These are phyloP conservation scores for Arabidopsis hybrid DNA, from an alignment of 441 rosid species.

Conservation along the genomic window DNA sequence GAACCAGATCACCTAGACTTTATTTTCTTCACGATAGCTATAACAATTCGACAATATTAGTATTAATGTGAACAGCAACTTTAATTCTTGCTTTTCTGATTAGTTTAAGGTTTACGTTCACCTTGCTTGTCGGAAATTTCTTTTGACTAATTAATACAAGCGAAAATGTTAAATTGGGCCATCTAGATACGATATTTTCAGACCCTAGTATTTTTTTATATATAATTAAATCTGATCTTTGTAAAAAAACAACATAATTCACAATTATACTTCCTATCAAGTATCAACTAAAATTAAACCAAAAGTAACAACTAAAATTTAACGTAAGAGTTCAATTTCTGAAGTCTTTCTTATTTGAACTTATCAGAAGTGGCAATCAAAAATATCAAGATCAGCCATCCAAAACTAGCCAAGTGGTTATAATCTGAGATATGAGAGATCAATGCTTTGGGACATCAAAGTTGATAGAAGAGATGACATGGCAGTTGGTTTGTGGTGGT, in stretches of 20 bases:
- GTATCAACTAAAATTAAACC: neutral
- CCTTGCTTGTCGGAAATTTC: slow-evolving; percentile 46
- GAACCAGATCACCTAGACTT: slow-evolving; percentile 9
- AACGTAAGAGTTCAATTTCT: neutral
- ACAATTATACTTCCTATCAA: neutral
- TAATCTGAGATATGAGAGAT: slow-evolving; percentile 17
- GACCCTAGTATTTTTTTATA: neutral
- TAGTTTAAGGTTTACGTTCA: slow-evolving; percentile 43
- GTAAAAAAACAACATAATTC: neutral
- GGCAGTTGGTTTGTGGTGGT: slow-evolving; percentile 36
- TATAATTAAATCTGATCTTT: slow-evolving; percentile 5
- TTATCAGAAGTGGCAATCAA: slow-evolving; percentile 11
- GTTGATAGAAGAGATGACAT: slow-evolving; percentile 36
- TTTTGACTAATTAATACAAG: slow-evolving; percentile 39
- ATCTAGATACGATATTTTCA: slow-evolving; percentile 25
- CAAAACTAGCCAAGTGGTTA: slow-evolving; percentile 31
- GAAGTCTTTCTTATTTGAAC: neutral
- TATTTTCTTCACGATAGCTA: slow-evolving; percentile 23
- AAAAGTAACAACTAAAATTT: neutral
- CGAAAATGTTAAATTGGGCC: slow-evolving; percentile 26
- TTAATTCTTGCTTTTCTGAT: slow-evolving; percentile 37
- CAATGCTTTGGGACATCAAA: slow-evolving; percentile 31
- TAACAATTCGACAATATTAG: neutral
- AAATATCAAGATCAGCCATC: slow-evolving; percentile 29
- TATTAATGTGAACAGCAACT: slow-evolving; percentile 38